Evolutionary conservation across 805 yeast species (phyloP), one percentile per base, ranked within the genome.

Genomic region (Wickerhamomyces queroliae): DNA sequence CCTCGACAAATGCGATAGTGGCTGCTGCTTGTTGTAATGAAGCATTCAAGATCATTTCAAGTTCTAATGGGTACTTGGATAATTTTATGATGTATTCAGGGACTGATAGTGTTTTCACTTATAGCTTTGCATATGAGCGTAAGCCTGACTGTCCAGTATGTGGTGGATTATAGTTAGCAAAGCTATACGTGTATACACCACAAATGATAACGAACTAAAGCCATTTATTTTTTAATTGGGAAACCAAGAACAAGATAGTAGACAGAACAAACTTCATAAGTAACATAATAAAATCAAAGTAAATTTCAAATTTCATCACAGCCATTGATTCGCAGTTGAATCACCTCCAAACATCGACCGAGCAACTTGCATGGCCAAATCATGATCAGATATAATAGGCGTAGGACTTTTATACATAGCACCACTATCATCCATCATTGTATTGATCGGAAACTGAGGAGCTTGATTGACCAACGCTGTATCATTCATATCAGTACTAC

Each of bases 81-180:
- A 90, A 88, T 62, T 84, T 84, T 56, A 81, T 87, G 85, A 84
- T 83, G 77, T 86, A 86, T 53, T 77, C 89, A 20, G 98, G 98
- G 0, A 81, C 82, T 39, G 79, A 77, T 38, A 85, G 91, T 1
- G 78, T 83, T 4, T 86, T 82, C 60, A 78, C 86, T 1, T 84
- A 82, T 46, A 76, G 84, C 17, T 88, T 83, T 56, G 65, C 74
- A 18, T 81, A 82, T 49, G 72, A 79, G 32, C 72, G 73, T 45
- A 67, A 76, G 37, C 65, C 66, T 0, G 74, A 74, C 42, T 91
- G 98, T 56, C 72, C 83, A 0, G 91, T 88, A 1, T 91, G 98
- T 61, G 90, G 93, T 17, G 59, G 56, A 6, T 36, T 45, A 17
- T 52, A n/a, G n/a, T n/a, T n/a, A n/a, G n/a, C n/a, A n/a, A n/a